A percentile compares a stretch with the other conserved stretches of the same genome.
phyloP scores from a whole-genome alignment of 352 stramenopile species.

The Phytopythium delawarense region DNA sequence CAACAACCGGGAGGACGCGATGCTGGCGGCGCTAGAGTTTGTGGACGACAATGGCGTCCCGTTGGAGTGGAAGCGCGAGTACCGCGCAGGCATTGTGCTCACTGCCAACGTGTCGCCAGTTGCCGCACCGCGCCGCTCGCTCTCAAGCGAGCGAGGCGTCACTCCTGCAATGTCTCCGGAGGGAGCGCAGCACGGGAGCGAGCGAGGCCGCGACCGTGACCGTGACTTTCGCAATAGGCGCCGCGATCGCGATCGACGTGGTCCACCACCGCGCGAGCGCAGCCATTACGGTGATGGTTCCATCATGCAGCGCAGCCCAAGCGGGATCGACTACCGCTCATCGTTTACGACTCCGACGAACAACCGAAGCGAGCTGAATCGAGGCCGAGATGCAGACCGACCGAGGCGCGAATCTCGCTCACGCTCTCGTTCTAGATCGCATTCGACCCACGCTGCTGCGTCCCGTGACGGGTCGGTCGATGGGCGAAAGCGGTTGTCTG shows the following conservation, averaged over 20 bases:
- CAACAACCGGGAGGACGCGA: slow-evolving; percentile 46
- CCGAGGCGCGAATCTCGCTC: neutral
- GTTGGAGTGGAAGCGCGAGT: slow-evolving; percentile 30
- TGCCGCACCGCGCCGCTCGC: slow-evolving; percentile 18
- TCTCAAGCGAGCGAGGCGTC: slow-evolving; percentile 26
- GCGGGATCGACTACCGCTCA: neutral
- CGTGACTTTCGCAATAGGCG: neutral
- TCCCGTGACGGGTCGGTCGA: slow-evolving; percentile 1
- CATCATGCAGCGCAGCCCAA: slow-evolving; percentile 6
- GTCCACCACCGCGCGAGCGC: neutral
- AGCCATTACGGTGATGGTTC: neutral
- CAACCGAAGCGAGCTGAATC: neutral
- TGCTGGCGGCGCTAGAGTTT: slow-evolving; percentile 32
- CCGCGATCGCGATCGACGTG: neutral
- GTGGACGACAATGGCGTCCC: slow-evolving; percentile 34
- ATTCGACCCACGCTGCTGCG: neutral
- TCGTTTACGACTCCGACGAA: slow-evolving; percentile 4
- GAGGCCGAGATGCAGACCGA: neutral
- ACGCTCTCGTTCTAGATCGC: slow-evolving; percentile 4
- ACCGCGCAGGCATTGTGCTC: slow-evolving; percentile 36
- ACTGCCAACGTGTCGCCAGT: slow-evolving; percentile 17
- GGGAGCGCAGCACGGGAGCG: slow-evolving; percentile 1
- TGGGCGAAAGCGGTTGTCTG: neutral
- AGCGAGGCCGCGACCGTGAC: slow-evolving; percentile 1
- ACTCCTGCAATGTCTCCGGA: neutral